Evolutionary conservation across 176 grass and related monocot species (phyloP).

Genomic region (Dendrocalamus sinicus): DNA sequence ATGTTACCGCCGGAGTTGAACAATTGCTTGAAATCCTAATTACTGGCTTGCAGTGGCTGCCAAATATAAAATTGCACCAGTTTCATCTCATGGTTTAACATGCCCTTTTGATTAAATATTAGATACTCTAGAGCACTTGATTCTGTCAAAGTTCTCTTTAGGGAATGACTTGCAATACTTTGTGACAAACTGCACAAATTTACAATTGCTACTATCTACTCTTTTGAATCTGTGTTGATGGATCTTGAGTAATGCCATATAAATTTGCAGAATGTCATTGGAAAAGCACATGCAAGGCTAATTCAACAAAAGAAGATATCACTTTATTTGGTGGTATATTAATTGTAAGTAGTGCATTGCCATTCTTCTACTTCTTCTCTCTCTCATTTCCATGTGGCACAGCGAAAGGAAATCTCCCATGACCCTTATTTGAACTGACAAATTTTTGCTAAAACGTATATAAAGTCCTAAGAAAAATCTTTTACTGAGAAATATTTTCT

Average conservation of each 20-base stretch:
- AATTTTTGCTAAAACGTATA: neutral
- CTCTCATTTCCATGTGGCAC: neutral
- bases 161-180: neutral
- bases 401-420: neutral
- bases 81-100: constrained; percentile 4
- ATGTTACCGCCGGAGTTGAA: neutral
- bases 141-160: constrained; percentile 14
- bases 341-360: constrained; percentile 56
- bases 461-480: neutral
- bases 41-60: constrained; percentile 23
- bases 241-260: constrained; percentile 5
- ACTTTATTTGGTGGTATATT: constrained; percentile 55
- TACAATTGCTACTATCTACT: constrained; percentile 10
- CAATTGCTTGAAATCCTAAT: constrained; percentile 25
- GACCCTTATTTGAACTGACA: neutral
- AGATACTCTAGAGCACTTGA: neutral
- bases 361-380: neutral
- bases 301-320: constrained; percentile 57
- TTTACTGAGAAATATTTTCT: too few relatives aligned
- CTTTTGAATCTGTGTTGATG: constrained; percentile 14
- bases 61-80: neutral
- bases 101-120: constrained; percentile 8
- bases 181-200: neutral
- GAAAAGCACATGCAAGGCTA: constrained; percentile 58
- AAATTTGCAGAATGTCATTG: constrained; percentile 62